A percentile compares a stretch with the other conserved stretches of the same genome.
Conservation (phyloP, 202 grass and related monocot species). For the Schoenoplectus tabernaemontani region DNA sequence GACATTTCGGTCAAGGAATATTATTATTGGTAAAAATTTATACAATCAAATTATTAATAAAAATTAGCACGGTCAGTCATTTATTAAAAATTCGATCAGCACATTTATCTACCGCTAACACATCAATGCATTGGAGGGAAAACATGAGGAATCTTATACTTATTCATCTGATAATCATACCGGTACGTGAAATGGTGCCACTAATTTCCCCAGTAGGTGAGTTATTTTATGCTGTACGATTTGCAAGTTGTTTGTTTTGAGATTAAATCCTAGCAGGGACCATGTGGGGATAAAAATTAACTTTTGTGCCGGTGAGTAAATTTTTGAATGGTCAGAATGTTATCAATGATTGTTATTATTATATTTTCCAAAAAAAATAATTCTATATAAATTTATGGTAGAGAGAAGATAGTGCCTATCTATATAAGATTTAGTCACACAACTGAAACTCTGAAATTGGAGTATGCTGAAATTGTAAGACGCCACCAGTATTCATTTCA, state of each 20-base stretch:
- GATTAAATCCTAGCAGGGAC: neutral
- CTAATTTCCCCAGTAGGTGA: neutral
- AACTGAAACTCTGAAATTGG: constrained; percentile 2
- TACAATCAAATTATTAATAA: too few relatives aligned
- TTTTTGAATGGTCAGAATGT: constrained; percentile 4
- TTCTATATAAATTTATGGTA: neutral
- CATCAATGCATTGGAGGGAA: neutral
- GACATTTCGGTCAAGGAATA: too few relatives aligned
- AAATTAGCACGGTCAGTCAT: too few relatives aligned
- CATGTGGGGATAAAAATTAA: constrained; percentile 21
- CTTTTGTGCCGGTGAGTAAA: neutral
- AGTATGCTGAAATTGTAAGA: neutral
- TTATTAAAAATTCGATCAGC: too few relatives aligned
- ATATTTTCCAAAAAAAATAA: neutral
- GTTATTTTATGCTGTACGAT: constrained; percentile 15
- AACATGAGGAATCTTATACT: neutral
- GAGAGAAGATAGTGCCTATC: neutral
- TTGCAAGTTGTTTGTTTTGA: neutral
- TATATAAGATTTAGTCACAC: neutral
- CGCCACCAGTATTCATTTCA: neutral
- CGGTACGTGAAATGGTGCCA: neutral
- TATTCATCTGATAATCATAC: neutral
- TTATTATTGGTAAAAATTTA: too few relatives aligned
- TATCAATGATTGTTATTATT: constrained; percentile 7
- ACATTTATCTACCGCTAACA: too few relatives aligned